phyloP scores from a whole-genome alignment of 208 protist genomes.

The Trypanosoma mega region DNA sequence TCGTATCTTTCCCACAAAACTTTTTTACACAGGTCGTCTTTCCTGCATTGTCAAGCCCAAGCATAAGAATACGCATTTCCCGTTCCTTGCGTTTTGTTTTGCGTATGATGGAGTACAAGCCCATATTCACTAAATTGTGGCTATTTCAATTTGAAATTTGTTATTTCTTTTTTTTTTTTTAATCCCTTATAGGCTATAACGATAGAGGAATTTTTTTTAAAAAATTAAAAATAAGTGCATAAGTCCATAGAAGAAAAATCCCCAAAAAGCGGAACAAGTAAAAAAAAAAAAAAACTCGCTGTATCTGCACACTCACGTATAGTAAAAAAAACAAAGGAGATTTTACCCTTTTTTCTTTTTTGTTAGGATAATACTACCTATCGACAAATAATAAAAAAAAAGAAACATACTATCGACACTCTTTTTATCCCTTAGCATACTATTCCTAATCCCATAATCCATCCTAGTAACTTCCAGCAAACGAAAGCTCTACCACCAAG shows the following conservation, averaged over 20 bases:
- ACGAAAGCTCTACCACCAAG: constrained; percentile 84
- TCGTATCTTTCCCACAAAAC: constrained; percentile 98
- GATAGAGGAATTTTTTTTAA: constrained; percentile 10
- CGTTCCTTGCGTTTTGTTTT: constrained; percentile 99
- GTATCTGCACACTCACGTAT: background rate
- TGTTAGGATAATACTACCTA: background rate
- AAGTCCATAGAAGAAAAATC: background rate
- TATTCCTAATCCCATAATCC: constrained; percentile 21
- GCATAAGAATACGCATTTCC: constrained; percentile 98
- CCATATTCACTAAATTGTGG: constrained; percentile 91
- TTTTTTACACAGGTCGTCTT: constrained; percentile 99
- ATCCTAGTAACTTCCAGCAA: too few relatives aligned
- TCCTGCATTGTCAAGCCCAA: constrained; percentile 96
- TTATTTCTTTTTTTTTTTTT: background rate
- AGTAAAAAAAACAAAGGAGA: background rate
- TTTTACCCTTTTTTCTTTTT: background rate
- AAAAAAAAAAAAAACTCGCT: background rate
- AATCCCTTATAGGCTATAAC: constrained; percentile 2
- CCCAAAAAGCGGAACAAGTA: constrained; percentile 15
- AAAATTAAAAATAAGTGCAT: constrained; percentile 22
- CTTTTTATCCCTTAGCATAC: too few relatives aligned
- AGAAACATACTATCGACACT: too few relatives aligned
- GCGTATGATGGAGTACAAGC: constrained; percentile 97
- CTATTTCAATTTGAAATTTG: too few relatives aligned
- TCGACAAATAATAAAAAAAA: too few relatives aligned